A percentile compares a stretch with the other conserved stretches of the same genome.
These are phyloP conservation scores for Solanum bulbocastanum DNA, from an alignment of 257 asterid genomes.

Conservation along the genomic window DNA sequence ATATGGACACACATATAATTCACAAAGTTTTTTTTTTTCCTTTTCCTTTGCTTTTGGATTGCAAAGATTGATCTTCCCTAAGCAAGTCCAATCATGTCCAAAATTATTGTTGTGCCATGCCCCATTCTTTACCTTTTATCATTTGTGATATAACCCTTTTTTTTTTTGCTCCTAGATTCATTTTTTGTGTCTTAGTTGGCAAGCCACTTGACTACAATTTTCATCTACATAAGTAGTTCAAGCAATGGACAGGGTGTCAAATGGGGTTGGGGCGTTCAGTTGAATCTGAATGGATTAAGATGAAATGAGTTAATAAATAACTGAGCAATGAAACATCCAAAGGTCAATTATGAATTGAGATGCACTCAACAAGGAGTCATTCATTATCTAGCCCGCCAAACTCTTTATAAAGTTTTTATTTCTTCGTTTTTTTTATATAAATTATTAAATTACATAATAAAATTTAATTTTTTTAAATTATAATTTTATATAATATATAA, in stretches of 20 bases:
- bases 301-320: background rate
- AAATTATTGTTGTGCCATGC: background rate
- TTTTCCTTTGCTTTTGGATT: background rate
- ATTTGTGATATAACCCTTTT: background rate
- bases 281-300: background rate
- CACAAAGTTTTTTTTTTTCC: background rate
- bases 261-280: background rate
- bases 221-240: background rate
- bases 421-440: background rate
- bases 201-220: background rate
- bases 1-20: background rate
- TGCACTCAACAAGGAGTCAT: background rate
- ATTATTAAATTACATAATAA: background rate
- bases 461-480: background rate
- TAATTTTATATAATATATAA: background rate
- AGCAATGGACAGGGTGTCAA: background rate
- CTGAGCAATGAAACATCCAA: background rate
- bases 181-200: background rate
- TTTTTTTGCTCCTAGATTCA: background rate
- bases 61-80: background rate
- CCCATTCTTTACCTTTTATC: background rate
- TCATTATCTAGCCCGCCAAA: background rate
- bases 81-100: background rate
- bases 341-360: background rate
- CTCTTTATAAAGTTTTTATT: background rate